phyloP scores from a whole-genome alignment of 768 basidiomycete species.

The Clitopilus hobsonii region DNA sequence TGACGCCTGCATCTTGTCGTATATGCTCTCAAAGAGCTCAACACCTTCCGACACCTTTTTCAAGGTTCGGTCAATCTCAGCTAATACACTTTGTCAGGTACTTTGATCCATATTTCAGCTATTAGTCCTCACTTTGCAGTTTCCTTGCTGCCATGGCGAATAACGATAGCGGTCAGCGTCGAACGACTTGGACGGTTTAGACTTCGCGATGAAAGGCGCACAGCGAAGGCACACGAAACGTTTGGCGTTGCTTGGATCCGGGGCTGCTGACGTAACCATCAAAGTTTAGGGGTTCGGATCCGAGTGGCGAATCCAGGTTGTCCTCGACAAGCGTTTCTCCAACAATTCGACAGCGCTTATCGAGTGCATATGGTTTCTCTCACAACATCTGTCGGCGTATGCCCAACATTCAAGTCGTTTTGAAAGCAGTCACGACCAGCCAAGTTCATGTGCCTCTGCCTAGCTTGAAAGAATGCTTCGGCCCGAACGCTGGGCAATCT shows the following conservation, averaged over 20 bases:
- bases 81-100: slow-evolving; percentile 35
- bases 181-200: slow-evolving; percentile 2
- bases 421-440: no score
- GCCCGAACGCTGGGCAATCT: not conserved
- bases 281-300: not conserved
- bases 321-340: not conserved
- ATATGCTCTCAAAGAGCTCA: slow-evolving; percentile 91
- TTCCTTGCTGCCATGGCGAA: slow-evolving; percentile 82
- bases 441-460: no score
- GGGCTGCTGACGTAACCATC: not conserved
- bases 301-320: not conserved
- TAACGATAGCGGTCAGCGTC: slow-evolving; percentile 11
- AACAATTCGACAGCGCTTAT: not conserved
- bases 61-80: slow-evolving; percentile 97
- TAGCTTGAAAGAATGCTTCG: no score
- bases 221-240: not conserved
- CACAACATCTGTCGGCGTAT: no score
- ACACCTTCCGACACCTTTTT: slow-evolving; percentile 97
- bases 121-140: slow-evolving; percentile 62
- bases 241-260: not conserved
- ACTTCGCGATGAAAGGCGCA: not conserved
- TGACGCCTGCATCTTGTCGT: slow-evolving; percentile 96
- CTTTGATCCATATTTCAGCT: not conserved
- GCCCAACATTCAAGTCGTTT: no score
- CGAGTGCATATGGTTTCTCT: no score